Base-by-base conservation (phyloP, 345 rosid species). In the Citrus trifoliata region DNA sequence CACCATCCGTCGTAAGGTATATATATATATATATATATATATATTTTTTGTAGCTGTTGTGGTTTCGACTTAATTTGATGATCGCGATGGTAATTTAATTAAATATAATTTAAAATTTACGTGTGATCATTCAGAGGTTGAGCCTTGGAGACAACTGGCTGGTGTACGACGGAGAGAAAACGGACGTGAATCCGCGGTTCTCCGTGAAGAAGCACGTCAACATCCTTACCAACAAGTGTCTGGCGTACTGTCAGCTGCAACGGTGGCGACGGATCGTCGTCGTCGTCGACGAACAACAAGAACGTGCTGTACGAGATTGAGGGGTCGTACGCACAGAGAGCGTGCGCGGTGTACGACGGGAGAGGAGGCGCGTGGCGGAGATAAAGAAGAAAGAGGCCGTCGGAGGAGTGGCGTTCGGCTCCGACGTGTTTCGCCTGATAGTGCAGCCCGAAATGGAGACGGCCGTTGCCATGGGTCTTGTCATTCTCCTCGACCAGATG, bases 1-100 rank as follows among this genome's bases (percentile, higher is more conserved):
- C 88, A 94, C 98, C 81, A 77, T 93, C 87, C 95, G 99, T 59
- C 98, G 97, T 79, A 96, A 91, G 98, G 98, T 94, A 61, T 42
- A 6, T 63, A 24, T 55, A 7, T 37, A 37, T 7, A 33, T 37
- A 33, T 33, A 32, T 4, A 32, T 32, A 32, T 30, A 30, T 30
- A 2, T n/a, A n/a, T n/a, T 30, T 37, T 37, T 2, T 4, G 16
- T 8, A 4, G 59, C 53, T 28, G 24, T 46, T 32, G 10, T 19
- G 14, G 14, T 1, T 75, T 3, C 18, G 5, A 30, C 28, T 33
- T 4, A 14, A n/a, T n/a, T 4, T 4, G 10, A 56, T 4, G 42
- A 32, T 64, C 22, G 25, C n/a, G 27, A 35, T 72, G 21, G 5
- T 62, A 2, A 27, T 12, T 1, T 30, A 30, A 16, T 53, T 53